Evolutionary conservation across 2,329 filamentous ascomycete genomes (phyloP), one percentile per base, ranked within the genome.

Genomic region (Rhinocladiella mackenziei): DNA sequence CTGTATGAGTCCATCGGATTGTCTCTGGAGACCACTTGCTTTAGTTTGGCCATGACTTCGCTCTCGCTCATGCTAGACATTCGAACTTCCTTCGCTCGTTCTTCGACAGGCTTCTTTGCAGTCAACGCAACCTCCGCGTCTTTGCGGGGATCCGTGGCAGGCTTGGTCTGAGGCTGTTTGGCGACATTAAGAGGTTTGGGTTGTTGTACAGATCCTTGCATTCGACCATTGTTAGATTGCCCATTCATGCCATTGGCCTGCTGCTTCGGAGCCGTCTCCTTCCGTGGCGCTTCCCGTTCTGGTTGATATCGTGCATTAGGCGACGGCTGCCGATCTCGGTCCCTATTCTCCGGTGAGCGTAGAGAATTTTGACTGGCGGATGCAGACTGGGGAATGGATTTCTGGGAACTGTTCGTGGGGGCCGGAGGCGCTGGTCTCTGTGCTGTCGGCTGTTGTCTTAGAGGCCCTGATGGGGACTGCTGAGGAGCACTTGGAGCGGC

Each of bases 61-160:
- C 78, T 84, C 69, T 98, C 92, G 7, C 87, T 86, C 92, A 98
- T 97, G 58, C 86, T 94, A 26, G 91, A 97, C 89, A 98, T 96
- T 62, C 92, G 88, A 36, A 92, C 88, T 68, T 96, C 92, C 69
- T 95, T 89, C 66, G 86, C 82, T 50, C 86, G 82, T 58, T 89
- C 81, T 20, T 81, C 66, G 2, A 82, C 67, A 18, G 80, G 63
- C 32, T 86, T 84, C 68, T 94, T 92, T 59, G 91, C 83, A 11
- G 86, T 91, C 43, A 97, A 76, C 7, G 89, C 89, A 40, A 84
- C 84, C 65, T 97, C 89, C 3, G 91, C 89, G 58, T 89, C 86
- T 70, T 92, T 94, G 56, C 94, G 80, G 20, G 83, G 76, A 60
- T 92, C 86, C 55, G 70, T 57, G 70, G 76, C 62, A 51, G 60